Base-by-base conservation (phyloP, 805 yeast species). In the Metschnikowia cerradonensis region DNA sequence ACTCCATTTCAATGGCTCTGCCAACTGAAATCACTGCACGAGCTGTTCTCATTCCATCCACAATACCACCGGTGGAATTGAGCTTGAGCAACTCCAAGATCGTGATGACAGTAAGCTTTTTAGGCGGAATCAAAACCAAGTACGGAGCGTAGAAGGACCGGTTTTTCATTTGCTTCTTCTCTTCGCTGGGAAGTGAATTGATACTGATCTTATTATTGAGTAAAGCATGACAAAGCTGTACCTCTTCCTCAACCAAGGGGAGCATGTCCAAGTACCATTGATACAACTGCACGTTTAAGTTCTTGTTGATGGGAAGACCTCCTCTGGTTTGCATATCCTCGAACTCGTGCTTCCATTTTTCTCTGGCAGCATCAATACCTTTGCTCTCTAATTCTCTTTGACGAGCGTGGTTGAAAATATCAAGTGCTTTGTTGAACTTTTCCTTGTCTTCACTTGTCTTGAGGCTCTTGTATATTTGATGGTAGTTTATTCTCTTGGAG, bases 311-410 rank as follows among this genome's bases (percentile, higher is more conserved):
- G 3, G 81, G 65, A 48, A 79, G 62, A 11, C 76, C 81, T 20
- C 89, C 89, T 56, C 85, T 76, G 44, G 77, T 74, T 51, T 75
- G 73, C 61, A 82, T 76, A 48, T 80, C 82, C 59, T 89, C 95
- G 58, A 80, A 86, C 55, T 84, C 91, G 58, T 83, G 84, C 64
- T 82, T 84, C 99, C 99, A 92, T 65, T 88, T 86, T 60, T 85
- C 89, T 55, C 80, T 82, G 0, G 98, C 96, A 1, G 92, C 91
- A 55, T 87, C 91, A 1, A 88, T 74, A 2, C 96, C 92, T 52
- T 86, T 78, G 17, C 81, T 72, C 67, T 94, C 99, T 32, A 94
- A 65, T 31, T 78, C 78, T 42, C 80, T 72, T 66, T 94, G 97
- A 64, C 99, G 81, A 23, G 80, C 81, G 50, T 79, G 80, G 58